A percentile compares a stretch with the other conserved stretches of the same genome.
Evolutionary conservation across 768 basidiomycete species (phyloP).

Genomic region (Lactifluus pinguis): DNA sequence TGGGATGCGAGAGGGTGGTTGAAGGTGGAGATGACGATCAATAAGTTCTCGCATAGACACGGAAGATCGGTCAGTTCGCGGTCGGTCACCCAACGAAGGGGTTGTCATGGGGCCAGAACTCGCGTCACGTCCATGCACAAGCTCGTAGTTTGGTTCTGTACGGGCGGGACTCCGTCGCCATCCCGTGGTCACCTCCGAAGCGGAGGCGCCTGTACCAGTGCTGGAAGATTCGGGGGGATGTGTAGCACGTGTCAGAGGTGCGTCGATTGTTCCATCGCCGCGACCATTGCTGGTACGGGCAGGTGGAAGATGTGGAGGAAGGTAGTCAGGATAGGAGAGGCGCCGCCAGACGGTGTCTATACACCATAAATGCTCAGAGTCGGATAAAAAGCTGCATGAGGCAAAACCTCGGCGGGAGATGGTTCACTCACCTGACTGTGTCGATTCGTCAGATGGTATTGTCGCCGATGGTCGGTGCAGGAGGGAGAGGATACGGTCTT

Average conservation of each 20-base stretch:
- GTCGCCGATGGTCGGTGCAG: neutral
- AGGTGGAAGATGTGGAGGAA: neutral
- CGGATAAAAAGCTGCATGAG: neutral
- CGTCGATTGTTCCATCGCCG: neutral
- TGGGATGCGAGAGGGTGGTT: slow-evolving; percentile 4
- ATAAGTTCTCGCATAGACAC: slow-evolving; percentile 7
- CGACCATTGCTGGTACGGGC: neutral
- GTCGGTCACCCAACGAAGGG: neutral
- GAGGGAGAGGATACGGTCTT: slow-evolving; percentile 2
- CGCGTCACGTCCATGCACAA: slow-evolving; percentile 6
- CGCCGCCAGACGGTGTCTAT: slow-evolving; percentile 6
- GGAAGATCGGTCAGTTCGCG: neutral
- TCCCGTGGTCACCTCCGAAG: neutral
- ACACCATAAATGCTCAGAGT: neutral
- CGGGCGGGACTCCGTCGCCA: slow-evolving; percentile 12
- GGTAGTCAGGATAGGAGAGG: neutral
- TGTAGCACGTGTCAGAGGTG: neutral
- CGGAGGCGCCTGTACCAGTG: neutral
- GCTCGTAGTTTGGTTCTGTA: slow-evolving; percentile 6
- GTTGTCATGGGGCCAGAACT: neutral
- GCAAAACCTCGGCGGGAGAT: neutral
- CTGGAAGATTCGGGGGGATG: neutral
- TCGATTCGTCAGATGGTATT: neutral
- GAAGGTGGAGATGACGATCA: slow-evolving; percentile 1
- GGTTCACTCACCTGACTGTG: slow-evolving; percentile 7